phyloP scores from a whole-genome alignment of 345 rosid species.

The Arabidopsis thaliana region DNA sequence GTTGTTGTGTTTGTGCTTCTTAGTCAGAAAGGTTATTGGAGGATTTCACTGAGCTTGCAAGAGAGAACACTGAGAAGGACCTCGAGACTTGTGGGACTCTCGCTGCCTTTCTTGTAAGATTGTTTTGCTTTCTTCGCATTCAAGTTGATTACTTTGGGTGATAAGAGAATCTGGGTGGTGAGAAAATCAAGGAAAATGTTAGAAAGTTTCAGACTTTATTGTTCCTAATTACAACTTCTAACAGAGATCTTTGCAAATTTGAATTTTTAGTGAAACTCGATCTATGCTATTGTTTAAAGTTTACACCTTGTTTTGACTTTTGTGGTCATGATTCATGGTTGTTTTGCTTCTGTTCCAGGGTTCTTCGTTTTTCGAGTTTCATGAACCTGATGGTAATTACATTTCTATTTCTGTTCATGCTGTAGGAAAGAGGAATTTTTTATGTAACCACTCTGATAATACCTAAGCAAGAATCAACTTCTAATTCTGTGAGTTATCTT shows the following conservation, averaged over 20 bases:
- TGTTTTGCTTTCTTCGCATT: constrained; percentile 4
- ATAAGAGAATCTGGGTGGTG: neutral
- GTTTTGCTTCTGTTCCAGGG: neutral
- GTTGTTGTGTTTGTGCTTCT: constrained; percentile 18
- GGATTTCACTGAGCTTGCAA: constrained; percentile 84
- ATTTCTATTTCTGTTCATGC: constrained; percentile 1
- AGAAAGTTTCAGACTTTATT: neutral
- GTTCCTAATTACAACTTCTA: neutral
- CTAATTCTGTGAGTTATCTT: constrained; percentile 74
- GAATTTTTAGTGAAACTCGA: neutral
- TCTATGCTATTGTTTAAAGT: neutral
- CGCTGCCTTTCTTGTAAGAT: constrained; percentile 80
- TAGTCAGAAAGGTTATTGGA: constrained; percentile 78
- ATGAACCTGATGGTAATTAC: neutral
- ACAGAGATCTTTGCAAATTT: neutral
- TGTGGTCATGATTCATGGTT: constrained; percentile 9
- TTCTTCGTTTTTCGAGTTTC: constrained; percentile 2
- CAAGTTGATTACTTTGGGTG: constrained; percentile 6
- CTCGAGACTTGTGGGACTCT: constrained; percentile 94
- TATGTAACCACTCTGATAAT: constrained; percentile 89
- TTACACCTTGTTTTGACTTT: neutral
- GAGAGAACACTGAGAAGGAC: constrained; percentile 83
- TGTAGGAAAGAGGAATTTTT: constrained; percentile 67
- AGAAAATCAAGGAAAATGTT: neutral
- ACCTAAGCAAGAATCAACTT: constrained; percentile 90